Conservation (phyloP, 202 grass and related monocot species). For the Miscanthus sacchariflorus region DNA sequence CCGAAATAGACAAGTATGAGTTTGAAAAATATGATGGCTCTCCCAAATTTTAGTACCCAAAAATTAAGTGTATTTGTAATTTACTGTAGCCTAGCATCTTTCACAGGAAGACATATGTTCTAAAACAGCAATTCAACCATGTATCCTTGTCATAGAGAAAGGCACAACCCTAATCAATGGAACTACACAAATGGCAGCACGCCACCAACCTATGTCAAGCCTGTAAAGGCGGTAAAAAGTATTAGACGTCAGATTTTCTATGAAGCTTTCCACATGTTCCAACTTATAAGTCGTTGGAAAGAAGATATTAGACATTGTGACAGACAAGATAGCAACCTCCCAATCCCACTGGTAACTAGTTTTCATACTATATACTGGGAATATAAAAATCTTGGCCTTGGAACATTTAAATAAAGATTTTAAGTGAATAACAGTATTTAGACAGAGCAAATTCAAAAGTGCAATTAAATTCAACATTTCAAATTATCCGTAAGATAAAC, state of each 20-base stretch:
- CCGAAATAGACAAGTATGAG: background rate
- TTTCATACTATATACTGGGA: background rate
- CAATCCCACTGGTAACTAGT: background rate
- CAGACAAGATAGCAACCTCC: background rate
- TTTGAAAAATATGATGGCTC: background rate
- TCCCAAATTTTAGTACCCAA: background rate
- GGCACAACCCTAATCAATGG: background rate
- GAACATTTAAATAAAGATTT: background rate
- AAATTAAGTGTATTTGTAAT: background rate
- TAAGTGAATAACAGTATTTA: background rate
- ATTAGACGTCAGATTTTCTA: background rate
- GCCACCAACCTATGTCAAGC: background rate
- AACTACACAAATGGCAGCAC: background rate
- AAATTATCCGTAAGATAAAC: background rate
- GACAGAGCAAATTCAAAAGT: background rate
- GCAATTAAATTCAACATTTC: background rate
- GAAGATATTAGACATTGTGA: conserved; percentile 7
- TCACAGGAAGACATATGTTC: background rate
- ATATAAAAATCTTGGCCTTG: conserved; percentile 4
- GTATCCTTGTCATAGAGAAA: background rate
- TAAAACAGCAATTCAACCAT: background rate
- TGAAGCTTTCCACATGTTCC: background rate
- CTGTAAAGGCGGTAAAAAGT: background rate
- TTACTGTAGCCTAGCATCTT: background rate
- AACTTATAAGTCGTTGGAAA: background rate